Base-by-base conservation (phyloP, 768 basidiomycete genomes). In the Psilocybe subaeruginosa region DNA sequence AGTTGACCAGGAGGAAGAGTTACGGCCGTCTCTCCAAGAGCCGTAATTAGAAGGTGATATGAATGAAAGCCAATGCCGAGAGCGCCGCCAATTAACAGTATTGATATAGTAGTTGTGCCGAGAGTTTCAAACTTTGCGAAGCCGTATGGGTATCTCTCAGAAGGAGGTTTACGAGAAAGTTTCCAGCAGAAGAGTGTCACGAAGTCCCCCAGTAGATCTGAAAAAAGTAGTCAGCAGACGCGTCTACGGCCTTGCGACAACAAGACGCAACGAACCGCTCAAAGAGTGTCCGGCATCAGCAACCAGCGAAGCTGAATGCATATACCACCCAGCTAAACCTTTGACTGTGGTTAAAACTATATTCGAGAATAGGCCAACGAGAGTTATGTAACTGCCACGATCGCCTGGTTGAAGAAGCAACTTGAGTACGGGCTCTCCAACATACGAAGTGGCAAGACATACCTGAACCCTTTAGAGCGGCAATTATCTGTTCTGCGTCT, bases 71-170 rank as follows among this genome's bases (percentile, higher is more conserved):
- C 94, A 55, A 95, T 91, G 56, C 91, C 92, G 16, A 91, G 79
- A 2, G 91, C 90, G 58, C 92, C 93, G 4, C 88, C 89, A 58
- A 95, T 86, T 61, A 99, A 85, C 33, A 98, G 83, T 52, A 97
- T 76, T 1, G 95, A 92, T 50, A 97, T 90, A 39, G 91, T 86
- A 2, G 92, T 86, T n/a, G 96, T 97, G 50, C 97, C 97, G 23
- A 98, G 80, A 4, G 95, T 95, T 75, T 99, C 97, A 66, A 95
- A 97, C 75, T 99, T 98, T 64, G 91, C 91, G 68, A 93, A 91
- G 14, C 94, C 93, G 63, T 89, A 95, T 1, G 95, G 95, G 72
- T 94, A 98, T 64, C 75, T 78, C 64, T 78, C 82, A 8, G 91
- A 89, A 8, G 95, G 91, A n/a, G 90, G 85, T 70, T 84, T 85